A percentile compares a stretch with the other conserved stretches of the same genome.
These are phyloP conservation scores for Thyridium curvatum DNA, from an alignment of 2,329 filamentous ascomycete species.

Conservation along the genomic window DNA sequence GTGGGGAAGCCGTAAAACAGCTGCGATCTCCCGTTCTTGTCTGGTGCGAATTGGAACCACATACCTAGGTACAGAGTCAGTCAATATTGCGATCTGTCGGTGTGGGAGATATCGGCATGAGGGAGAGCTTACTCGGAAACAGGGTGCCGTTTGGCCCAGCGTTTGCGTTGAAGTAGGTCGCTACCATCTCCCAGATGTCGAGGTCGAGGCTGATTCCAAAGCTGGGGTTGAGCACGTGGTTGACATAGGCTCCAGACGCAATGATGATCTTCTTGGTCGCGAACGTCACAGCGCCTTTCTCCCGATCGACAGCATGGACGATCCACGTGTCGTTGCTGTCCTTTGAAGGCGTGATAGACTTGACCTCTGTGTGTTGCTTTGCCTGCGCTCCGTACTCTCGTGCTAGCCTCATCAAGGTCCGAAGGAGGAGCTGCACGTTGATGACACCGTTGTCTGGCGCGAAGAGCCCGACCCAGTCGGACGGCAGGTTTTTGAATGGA, in stretches of 20 bases:
- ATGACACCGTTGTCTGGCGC: constrained; percentile 29
- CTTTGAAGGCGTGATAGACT: background rate
- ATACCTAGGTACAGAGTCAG: constrained; percentile 4
- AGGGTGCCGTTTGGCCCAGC: constrained; percentile 9
- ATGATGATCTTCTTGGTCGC: constrained; percentile 8
- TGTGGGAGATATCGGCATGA: too few relatives aligned
- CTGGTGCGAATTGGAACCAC: constrained; percentile 10
- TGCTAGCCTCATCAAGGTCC: constrained; percentile 38
- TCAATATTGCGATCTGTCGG: too few relatives aligned
- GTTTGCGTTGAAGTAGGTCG: constrained; percentile 10
- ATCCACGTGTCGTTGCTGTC: constrained; percentile 4
- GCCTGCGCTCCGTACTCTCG: constrained; percentile 10
- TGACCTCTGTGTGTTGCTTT: constrained; percentile 6
- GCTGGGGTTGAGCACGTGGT: constrained; percentile 9
- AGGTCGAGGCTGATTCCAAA: constrained; percentile 8
- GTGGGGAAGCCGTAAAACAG: constrained; percentile 10
- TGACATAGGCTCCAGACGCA: constrained; percentile 7
- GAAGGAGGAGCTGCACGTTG: constrained; percentile 44
- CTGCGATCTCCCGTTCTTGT: constrained; percentile 6
- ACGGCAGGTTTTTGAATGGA: constrained; percentile 5
- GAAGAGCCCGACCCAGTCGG: constrained; percentile 1
- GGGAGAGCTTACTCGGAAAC: constrained; percentile 4
- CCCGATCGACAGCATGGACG: constrained; percentile 1
- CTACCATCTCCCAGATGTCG: constrained; percentile 10
- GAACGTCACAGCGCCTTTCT: background rate